Percentiles rank a stretch among this genome's conserved stretches.
phyloP scores from a whole-genome alignment of 805 yeast species.

The Kregervanrija fluxuum region DNA sequence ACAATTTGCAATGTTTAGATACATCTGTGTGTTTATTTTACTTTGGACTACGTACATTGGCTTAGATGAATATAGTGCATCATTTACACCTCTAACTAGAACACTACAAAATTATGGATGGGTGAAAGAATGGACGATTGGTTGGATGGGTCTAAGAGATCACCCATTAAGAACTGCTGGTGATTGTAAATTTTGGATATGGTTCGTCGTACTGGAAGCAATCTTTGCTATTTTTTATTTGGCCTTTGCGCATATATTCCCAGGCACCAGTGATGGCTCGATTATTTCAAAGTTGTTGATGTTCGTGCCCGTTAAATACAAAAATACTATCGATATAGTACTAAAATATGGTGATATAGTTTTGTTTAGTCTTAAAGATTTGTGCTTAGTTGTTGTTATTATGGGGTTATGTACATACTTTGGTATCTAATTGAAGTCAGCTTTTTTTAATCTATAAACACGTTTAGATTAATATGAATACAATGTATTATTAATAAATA shows the following conservation, averaged over 20 bases:
- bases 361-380: constrained; percentile 19
- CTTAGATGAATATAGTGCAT: constrained; percentile 1
- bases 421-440: not conserved
- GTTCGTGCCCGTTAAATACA: constrained; percentile 17
- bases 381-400: constrained; percentile 21
- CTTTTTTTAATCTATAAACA: not conserved
- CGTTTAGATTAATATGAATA: not conserved
- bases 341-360: constrained; percentile 22
- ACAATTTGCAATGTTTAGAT: constrained; percentile 6
- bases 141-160: constrained; percentile 5
- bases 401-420: constrained; percentile 17
- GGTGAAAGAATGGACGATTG: constrained; percentile 11
- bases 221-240: constrained; percentile 12
- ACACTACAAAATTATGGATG: constrained; percentile 3
- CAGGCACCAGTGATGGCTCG: constrained; percentile 10
- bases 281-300: constrained; percentile 15
- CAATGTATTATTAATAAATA: not conserved
- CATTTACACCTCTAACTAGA: constrained; percentile 2
- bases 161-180: not conserved
- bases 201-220: constrained; percentile 19
- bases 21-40: constrained; percentile 4
- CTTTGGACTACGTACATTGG: constrained; percentile 2
- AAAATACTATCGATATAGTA: constrained; percentile 9
- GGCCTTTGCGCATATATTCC: constrained; percentile 9
- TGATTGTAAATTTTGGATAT: constrained; percentile 15